A percentile compares a stretch with the other conserved stretches of the same genome.
Conservation (phyloP, 176 grass and related monocot genomes). For the Rhipidocladum racemiflorum region DNA sequence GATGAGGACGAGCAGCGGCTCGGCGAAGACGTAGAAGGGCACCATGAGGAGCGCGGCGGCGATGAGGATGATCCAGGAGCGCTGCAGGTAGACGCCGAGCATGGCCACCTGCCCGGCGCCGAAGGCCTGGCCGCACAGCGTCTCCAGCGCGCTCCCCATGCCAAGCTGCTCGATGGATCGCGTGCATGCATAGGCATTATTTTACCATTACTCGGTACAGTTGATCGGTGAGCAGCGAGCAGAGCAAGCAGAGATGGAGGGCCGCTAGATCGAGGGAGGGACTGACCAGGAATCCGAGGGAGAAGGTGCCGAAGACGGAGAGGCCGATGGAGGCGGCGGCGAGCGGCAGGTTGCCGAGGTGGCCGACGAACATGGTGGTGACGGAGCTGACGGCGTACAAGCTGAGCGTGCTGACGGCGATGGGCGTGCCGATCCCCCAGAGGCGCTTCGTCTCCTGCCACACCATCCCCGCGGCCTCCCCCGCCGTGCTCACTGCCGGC, state of each 20-base stretch:
- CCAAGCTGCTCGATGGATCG: conserved; percentile 28
- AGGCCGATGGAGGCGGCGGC: conserved; percentile 54
- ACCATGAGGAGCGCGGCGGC: conserved; percentile 24
- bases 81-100: conserved; percentile 74
- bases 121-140: conserved; percentile 81
- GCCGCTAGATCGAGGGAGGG: no score
- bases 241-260: neutral
- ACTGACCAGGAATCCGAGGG: conserved; percentile 53
- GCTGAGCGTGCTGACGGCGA: conserved; percentile 45
- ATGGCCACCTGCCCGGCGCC: conserved; percentile 53
- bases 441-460: conserved; percentile 47
- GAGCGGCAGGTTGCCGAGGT: conserved; percentile 61
- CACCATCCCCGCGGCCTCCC: conserved; percentile 25
- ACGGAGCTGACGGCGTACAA: conserved; percentile 41
- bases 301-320: conserved; percentile 57
- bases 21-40: conserved; percentile 43
- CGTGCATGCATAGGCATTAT: neutral
- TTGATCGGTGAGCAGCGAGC: neutral
- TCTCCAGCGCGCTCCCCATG: conserved; percentile 93
- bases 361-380: conserved; percentile 64
- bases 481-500: neutral
- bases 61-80: conserved; percentile 60
- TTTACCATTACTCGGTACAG: neutral
- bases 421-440: conserved; percentile 61
- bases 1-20: conserved; percentile 35